These are phyloP conservation scores for Sporothrix pseudoabietina DNA, from an alignment of 2,329 filamentous ascomycete genomes.

Conservation along the genomic window DNA sequence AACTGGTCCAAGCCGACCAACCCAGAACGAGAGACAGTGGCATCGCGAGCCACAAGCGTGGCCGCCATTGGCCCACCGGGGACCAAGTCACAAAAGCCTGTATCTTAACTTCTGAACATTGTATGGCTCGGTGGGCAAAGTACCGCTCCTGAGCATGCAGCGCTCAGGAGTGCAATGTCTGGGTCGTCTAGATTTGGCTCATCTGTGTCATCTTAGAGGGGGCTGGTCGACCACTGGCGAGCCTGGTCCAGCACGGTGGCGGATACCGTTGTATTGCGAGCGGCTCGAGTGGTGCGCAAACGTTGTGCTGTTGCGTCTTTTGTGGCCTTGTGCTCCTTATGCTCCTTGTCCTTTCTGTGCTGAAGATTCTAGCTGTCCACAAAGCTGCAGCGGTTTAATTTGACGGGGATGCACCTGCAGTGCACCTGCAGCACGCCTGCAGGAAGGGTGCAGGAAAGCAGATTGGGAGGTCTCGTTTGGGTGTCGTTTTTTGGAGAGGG, in stretches of 20 bases:
- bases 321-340: background rate
- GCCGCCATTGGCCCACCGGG: conserved; percentile 25
- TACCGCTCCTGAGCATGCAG: conserved; percentile 26
- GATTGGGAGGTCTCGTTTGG: conserved; percentile 9
- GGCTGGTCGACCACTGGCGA: conserved; percentile 16
- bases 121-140: background rate
- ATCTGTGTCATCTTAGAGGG: conserved; percentile 15
- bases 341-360: background rate
- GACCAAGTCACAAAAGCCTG: background rate
- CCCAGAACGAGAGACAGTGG: conserved; percentile 27
- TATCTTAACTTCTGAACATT: background rate
- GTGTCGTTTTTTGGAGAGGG: background rate
- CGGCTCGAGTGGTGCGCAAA: conserved; percentile 21
- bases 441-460: conserved; percentile 24
- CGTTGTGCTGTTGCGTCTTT: background rate
- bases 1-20: background rate
- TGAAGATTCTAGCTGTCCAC: conserved; percentile 17
- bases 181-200: background rate
- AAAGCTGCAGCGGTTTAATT: conserved; percentile 30
- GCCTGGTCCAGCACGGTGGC: background rate
- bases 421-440: conserved; percentile 27
- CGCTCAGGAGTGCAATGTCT: conserved; percentile 27
- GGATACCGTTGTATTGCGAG: conserved; percentile 26
- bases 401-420: conserved; percentile 21
- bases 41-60: conserved; percentile 25